Evolutionary conservation across 306 rosid genomes (phyloP).

Genomic region (Benincasa hispida): DNA sequence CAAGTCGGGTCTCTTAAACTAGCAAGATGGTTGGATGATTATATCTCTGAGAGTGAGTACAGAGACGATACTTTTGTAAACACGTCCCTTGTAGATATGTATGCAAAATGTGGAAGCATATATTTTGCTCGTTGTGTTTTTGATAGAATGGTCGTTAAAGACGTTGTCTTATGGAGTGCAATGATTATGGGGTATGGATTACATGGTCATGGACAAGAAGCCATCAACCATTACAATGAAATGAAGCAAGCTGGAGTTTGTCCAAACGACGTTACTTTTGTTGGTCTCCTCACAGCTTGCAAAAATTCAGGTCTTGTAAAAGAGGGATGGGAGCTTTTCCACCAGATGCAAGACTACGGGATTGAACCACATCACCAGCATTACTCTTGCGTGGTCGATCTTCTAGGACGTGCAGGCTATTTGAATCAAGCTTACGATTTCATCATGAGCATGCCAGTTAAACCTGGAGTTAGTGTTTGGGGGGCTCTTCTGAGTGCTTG

Average conservation of each 20-base stretch:
- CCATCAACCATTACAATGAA: conserved; percentile 2
- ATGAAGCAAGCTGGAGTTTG: conserved; percentile 1
- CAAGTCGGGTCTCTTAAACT: conserved; percentile 6
- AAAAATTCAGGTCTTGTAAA: conserved; percentile 9
- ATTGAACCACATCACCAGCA: conserved; percentile 9
- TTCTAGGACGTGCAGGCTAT: conserved; percentile 13
- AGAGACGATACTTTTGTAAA: background rate
- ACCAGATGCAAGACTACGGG: background rate
- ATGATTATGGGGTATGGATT: conserved; percentile 14
- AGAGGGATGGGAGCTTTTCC: conserved; percentile 18
- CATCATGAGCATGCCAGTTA: conserved; percentile 8
- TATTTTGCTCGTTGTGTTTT: conserved; percentile 3
- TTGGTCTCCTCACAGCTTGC: conserved; percentile 11
- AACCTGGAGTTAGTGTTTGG: conserved; percentile 13
- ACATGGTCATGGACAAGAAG: conserved; percentile 10
- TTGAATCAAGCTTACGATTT: conserved; percentile 9
- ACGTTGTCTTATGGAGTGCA: conserved; percentile 10
- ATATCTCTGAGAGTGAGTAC: conserved; percentile 1
- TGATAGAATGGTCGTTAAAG: background rate
- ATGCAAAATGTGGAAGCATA: conserved; percentile 15
- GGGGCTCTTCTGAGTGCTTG: conserved; percentile 14
- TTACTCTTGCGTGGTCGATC: conserved; percentile 13
- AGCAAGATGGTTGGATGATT: conserved; percentile 11
- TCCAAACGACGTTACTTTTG: conserved; percentile 1
- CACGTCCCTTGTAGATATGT: conserved; percentile 9